Evolutionary conservation across 371 early-diverging fungal genomes (phyloP).

Genomic region (Dinochytrium kinnereticum): DNA sequence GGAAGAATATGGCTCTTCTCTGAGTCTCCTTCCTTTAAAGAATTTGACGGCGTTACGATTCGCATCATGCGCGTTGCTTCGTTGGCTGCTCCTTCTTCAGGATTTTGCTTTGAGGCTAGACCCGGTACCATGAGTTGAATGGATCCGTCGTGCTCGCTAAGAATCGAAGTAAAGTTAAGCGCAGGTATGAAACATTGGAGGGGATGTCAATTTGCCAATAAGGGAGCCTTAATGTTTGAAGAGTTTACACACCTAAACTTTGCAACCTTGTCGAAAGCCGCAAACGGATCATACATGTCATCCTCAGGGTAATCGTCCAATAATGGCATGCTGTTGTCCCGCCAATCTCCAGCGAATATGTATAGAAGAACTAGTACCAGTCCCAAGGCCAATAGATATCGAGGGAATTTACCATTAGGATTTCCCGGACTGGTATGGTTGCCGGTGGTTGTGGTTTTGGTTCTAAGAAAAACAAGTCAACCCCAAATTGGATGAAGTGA

Average conservation of each 20-base stretch:
- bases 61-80: background rate
- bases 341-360: too few relatives aligned
- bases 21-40: too few relatives aligned
- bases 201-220: background rate
- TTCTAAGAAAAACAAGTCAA: too few relatives aligned
- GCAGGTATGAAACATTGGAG: too few relatives aligned
- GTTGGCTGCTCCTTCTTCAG: background rate
- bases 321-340: too few relatives aligned
- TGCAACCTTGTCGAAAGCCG: background rate
- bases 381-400: too few relatives aligned
- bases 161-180: background rate
- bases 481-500: too few relatives aligned
- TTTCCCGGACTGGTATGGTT: too few relatives aligned
- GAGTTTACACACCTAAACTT: background rate
- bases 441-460: too few relatives aligned
- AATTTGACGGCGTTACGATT: background rate
- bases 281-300: conserved; percentile 5
- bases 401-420: too few relatives aligned
- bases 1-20: background rate
- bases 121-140: background rate
- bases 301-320: too few relatives aligned
- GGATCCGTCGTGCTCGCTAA: conserved; percentile 7
- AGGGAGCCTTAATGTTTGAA: background rate
- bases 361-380: too few relatives aligned
- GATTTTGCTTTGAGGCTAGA: background rate